Conservation (phyloP, 257 asterid species). For the Sherardia arvensis region DNA sequence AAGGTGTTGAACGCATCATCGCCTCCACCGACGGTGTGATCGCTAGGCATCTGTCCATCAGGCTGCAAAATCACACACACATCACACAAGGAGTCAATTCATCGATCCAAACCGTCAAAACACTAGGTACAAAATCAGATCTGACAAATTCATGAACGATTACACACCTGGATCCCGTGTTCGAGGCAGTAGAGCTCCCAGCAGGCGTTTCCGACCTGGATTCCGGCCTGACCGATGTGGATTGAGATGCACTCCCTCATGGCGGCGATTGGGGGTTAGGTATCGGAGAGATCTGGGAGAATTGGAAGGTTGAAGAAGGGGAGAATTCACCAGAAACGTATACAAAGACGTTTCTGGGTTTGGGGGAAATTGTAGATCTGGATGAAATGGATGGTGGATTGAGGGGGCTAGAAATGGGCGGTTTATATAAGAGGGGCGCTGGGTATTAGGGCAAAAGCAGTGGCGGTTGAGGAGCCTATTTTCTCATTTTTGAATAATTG, state of each 20-base stretch:
- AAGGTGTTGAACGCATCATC: slow-evolving; percentile 95
- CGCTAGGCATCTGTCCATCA: slow-evolving; percentile 93
- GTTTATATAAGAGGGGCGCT: slow-evolving; percentile 5
- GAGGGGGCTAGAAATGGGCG: neutral
- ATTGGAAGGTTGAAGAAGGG: neutral
- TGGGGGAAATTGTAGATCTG: slow-evolving; percentile 7
- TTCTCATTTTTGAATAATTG: slow-evolving; percentile 1
- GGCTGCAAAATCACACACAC: slow-evolving; percentile 31
- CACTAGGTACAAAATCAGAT: neutral
- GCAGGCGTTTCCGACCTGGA: slow-evolving; percentile 90
- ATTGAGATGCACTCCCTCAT: slow-evolving; percentile 98
- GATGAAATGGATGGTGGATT: neutral
- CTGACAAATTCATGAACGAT: neutral
- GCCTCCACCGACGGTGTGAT: slow-evolving; percentile 81
- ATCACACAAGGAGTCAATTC: neutral
- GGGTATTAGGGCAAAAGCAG: slow-evolving; percentile 3
- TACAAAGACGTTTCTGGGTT: slow-evolving; percentile 29
- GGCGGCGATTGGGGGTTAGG: neutral
- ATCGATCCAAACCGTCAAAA: neutral
- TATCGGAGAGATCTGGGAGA: slow-evolving; percentile 5
- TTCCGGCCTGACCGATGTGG: slow-evolving; percentile 98
- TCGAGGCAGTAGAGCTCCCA: slow-evolving; percentile 98
- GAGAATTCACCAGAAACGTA: slow-evolving; percentile 20
- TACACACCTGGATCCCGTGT: slow-evolving; percentile 66
- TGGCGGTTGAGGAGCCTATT: neutral